phyloP scores from a whole-genome alignment of 2,329 filamentous ascomycete genomes.

The Alternaria arbusti region DNA sequence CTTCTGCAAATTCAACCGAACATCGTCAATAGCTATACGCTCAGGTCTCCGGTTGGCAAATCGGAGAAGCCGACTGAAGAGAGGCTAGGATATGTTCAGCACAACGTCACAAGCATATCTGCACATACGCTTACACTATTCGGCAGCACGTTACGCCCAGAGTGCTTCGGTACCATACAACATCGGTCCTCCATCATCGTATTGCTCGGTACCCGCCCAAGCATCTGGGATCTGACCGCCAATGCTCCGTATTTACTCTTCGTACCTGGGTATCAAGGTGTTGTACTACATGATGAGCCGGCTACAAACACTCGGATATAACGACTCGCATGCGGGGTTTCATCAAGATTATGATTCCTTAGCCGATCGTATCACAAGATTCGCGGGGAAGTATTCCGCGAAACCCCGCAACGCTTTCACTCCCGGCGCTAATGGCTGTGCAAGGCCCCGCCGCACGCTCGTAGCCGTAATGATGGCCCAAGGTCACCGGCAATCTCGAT shows the following conservation, averaged over 20 bases:
- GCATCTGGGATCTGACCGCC: neutral
- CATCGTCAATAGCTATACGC: conserved; percentile 50
- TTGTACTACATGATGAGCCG: neutral
- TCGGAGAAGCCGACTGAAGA: conserved; percentile 52
- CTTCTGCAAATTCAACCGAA: conserved; percentile 43
- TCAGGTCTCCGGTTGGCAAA: conserved; percentile 46
- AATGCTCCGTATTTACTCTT: neutral
- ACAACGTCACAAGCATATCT: neutral
- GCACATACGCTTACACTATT: conserved; percentile 32
- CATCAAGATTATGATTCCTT: conserved; percentile 10
- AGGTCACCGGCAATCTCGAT: neutral
- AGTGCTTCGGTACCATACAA: conserved; percentile 36
- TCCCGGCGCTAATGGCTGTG: conserved; percentile 17
- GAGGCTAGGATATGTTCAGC: conserved; percentile 31
- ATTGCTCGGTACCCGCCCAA: neutral
- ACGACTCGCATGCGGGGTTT: conserved; percentile 18
- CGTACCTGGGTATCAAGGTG: neutral
- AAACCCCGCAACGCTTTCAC: conserved; percentile 29
- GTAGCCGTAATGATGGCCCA: neutral
- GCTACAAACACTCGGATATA: neutral
- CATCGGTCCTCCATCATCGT: conserved; percentile 34
- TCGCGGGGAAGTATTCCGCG: conserved; percentile 20
- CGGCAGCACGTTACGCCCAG: conserved; percentile 36
- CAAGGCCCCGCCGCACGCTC: conserved; percentile 7
- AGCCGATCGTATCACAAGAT: conserved; percentile 8